A percentile compares a stretch with the other conserved stretches of the same genome.
phyloP scores from a whole-genome alignment of 2,329 filamentous ascomycete genomes.

The Arachnopeziza araneosa region DNA sequence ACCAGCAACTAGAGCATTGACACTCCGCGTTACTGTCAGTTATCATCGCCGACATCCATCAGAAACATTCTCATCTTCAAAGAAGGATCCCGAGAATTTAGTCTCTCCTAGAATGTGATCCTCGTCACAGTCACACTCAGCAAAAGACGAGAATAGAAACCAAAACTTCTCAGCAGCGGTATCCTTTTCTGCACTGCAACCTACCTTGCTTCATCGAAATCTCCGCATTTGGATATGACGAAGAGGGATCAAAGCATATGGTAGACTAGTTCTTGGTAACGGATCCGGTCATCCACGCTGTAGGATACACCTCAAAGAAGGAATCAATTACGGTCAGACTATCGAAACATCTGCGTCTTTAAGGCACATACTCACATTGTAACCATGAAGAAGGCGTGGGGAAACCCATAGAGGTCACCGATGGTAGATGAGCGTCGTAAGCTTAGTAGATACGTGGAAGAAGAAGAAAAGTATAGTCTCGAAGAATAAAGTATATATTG shows the following conservation, averaged over 20 bases:
- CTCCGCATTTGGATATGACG: neutral
- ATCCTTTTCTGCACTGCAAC: neutral
- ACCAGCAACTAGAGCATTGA: neutral
- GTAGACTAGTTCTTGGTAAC: neutral
- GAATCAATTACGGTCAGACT: constrained; percentile 7
- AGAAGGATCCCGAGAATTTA: neutral
- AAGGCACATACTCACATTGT: constrained; percentile 1
- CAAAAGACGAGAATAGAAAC: neutral
- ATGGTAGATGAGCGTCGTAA: neutral
- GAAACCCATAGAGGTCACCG: neutral
- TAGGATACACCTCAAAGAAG: neutral
- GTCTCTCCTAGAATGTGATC: neutral
- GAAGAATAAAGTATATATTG: neutral
- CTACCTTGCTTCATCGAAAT: neutral
- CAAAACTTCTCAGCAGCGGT: neutral
- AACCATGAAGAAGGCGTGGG: neutral
- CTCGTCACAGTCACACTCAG: neutral
- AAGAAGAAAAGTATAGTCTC: neutral
- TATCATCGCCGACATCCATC: neutral
- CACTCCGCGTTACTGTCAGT: neutral
- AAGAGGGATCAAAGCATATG: neutral
- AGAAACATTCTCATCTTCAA: neutral
- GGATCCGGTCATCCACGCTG: neutral
- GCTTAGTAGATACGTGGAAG: neutral
- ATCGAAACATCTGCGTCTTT: constrained; percentile 6